A percentile compares a stretch with the other conserved stretches of the same genome.
Conservation (phyloP, 2,329 filamentous ascomycete species). For the Rhytidhysteron rufulum region DNA sequence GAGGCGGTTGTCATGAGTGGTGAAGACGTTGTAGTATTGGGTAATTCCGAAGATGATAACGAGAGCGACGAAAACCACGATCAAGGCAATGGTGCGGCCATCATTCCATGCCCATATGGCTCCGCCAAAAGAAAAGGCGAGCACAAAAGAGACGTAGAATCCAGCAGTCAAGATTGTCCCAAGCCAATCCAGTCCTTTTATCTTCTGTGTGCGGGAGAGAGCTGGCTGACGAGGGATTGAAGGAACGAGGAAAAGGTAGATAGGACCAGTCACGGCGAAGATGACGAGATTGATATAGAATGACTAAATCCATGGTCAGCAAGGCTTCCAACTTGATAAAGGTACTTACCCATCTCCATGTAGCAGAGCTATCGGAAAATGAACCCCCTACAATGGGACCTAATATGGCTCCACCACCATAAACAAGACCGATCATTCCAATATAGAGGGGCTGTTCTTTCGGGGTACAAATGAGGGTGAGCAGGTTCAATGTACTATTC, state of each 20-base stretch:
- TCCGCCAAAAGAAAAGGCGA: constrained; percentile 52
- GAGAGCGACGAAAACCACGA: constrained; percentile 42
- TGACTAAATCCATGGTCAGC: constrained; percentile 17
- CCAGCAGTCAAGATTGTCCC: constrained; percentile 6
- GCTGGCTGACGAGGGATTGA: constrained; percentile 18
- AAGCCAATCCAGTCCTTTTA: constrained; percentile 8
- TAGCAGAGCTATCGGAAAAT: constrained; percentile 18
- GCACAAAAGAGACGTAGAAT: constrained; percentile 29
- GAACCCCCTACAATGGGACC: constrained; percentile 31
- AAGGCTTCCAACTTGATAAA: background rate
- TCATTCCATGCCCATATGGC: constrained; percentile 45
- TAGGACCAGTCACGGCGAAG: constrained; percentile 41
- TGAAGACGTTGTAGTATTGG: constrained; percentile 44
- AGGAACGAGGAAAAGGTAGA: constrained; percentile 44
- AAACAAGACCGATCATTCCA: constrained; percentile 15
- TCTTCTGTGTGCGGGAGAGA: constrained; percentile 1
- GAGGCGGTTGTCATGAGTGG: constrained; percentile 40
- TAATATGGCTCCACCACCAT: constrained; percentile 20
- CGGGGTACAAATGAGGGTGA: constrained; percentile 11
- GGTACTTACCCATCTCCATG: constrained; percentile 26
- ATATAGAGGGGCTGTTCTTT: constrained; percentile 12
- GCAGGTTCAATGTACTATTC: constrained; percentile 2
- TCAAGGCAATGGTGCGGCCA: constrained; percentile 42
- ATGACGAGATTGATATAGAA: constrained; percentile 56
- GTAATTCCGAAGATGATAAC: constrained; percentile 42